Conservation (phyloP, 2,329 filamentous ascomycete genomes). For the Sporothrix inflata region DNA sequence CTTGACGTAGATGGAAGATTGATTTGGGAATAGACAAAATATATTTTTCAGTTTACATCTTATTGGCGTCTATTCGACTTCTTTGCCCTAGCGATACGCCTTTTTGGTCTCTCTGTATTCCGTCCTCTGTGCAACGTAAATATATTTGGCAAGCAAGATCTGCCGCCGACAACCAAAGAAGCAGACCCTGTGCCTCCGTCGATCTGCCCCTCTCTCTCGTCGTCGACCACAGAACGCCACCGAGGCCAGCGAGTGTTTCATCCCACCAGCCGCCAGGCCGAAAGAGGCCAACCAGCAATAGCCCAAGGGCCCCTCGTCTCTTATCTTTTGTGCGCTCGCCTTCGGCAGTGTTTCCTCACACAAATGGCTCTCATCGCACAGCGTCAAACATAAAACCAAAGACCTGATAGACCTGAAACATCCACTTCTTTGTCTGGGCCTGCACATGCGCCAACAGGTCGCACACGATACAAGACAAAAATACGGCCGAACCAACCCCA, state of each 20-base stretch:
- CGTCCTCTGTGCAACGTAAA: not conserved
- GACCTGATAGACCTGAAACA: constrained; percentile 3
- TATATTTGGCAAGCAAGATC: constrained; percentile 4
- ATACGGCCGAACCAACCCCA: not conserved
- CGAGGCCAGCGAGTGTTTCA: constrained; percentile 4
- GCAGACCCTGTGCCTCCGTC: not conserved
- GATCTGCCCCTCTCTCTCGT: not conserved
- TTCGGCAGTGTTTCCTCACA: not conserved
- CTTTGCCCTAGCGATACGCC: not conserved
- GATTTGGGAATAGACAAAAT: constrained; percentile 24
- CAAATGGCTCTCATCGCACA: not conserved
- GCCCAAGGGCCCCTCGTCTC: not conserved
- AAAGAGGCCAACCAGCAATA: not conserved
- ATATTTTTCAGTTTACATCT: not conserved
- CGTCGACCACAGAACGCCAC: not conserved
- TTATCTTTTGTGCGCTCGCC: not conserved
- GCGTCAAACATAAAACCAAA: not conserved
- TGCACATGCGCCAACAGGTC: not conserved
- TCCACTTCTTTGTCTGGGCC: not conserved
- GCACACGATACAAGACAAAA: not conserved
- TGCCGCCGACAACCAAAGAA: constrained; percentile 1
- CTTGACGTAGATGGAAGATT: constrained; percentile 17
- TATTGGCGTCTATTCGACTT: not conserved
- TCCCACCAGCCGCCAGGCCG: not conserved
- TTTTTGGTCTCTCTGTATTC: not conserved